Percentiles rank a stretch among this genome's conserved stretches.
Conservation (phyloP, 2,329 filamentous ascomycete genomes). For the Penicillium paneum region DNA sequence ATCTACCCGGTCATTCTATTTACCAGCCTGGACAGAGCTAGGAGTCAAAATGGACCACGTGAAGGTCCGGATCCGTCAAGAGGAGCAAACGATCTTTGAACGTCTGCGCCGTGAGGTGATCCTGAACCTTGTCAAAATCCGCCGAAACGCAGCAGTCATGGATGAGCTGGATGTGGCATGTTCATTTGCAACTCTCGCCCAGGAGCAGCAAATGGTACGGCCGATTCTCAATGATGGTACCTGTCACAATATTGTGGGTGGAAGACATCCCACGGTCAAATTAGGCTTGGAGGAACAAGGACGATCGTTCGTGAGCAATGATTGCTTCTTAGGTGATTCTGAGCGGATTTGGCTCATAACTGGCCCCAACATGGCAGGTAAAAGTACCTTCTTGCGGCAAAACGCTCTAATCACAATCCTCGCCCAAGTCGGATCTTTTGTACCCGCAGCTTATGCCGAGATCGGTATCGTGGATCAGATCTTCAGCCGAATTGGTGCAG, state of each 20-base stretch:
- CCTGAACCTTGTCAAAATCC: conserved; percentile 75
- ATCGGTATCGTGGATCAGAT: conserved; percentile 93
- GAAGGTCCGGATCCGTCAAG: conserved; percentile 72
- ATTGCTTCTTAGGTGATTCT: conserved; percentile 75
- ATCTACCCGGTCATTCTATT: conserved; percentile 78
- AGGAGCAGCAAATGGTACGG: conserved; percentile 68
- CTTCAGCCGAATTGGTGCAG: conserved; percentile 88
- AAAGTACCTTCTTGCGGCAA: conserved; percentile 92
- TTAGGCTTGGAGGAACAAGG: conserved; percentile 75
- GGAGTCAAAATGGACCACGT: conserved; percentile 75
- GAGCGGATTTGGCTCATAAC: conserved; percentile 68
- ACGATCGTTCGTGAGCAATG: conserved; percentile 77
- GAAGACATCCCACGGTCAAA: conserved; percentile 90
- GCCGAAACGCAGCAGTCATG: conserved; percentile 84
- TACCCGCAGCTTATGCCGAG: conserved; percentile 81
- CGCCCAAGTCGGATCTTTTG: conserved; percentile 87
- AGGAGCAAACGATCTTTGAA: conserved; percentile 79
- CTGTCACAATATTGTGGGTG: conserved; percentile 73
- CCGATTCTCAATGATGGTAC: conserved; percentile 66
- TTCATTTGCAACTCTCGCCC: conserved; percentile 76
- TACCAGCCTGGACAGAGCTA: conserved; percentile 77
- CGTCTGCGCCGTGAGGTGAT: conserved; percentile 73
- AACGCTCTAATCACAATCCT: conserved; percentile 93
- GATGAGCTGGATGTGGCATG: conserved; percentile 91
- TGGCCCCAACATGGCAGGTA: conserved; percentile 97